These are phyloP conservation scores for Rhodotorula sphaerocarpa DNA, from an alignment of 768 basidiomycete species.

Conservation along the genomic window DNA sequence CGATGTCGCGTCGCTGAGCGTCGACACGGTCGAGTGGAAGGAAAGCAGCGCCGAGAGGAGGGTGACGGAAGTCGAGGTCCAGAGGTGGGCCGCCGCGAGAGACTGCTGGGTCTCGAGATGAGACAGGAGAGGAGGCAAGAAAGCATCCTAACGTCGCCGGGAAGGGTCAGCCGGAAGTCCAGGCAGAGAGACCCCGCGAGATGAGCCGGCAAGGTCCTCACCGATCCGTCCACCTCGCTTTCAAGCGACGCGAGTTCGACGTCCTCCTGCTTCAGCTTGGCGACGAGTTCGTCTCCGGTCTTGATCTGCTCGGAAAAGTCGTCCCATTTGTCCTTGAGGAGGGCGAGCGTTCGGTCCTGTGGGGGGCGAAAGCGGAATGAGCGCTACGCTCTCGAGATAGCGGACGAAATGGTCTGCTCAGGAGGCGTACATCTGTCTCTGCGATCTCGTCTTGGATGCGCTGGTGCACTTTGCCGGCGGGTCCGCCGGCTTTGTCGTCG, in stretches of 20 bases:
- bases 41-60: conserved; percentile 18
- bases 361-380: not conserved
- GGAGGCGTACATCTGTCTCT: conserved; percentile 3
- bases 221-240: not conserved
- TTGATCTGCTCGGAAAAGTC: conserved; percentile 7
- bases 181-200: no score
- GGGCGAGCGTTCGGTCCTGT: conserved; percentile 19
- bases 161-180: no score
- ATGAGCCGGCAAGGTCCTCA: not conserved
- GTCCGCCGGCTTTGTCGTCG: not conserved
- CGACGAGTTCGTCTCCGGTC: not conserved
- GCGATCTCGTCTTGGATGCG: conserved; percentile 12
- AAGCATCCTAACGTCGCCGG: conserved; percentile 11
- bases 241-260: conserved; percentile 15
- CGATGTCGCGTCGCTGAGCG: conserved; percentile 13
- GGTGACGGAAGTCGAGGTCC: conserved; percentile 1
- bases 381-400: not conserved
- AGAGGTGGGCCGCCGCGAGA: conserved; percentile 17
- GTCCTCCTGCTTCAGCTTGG: conserved; percentile 6
- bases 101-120: conserved; percentile 12
- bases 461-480: not conserved
- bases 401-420: no score
- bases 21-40: conserved; percentile 11
- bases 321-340: conserved; percentile 15
- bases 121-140: conserved; percentile 16